Conservation (phyloP, 495 filamentous ascomycete species). For the Aspergillus baeticus region DNA sequence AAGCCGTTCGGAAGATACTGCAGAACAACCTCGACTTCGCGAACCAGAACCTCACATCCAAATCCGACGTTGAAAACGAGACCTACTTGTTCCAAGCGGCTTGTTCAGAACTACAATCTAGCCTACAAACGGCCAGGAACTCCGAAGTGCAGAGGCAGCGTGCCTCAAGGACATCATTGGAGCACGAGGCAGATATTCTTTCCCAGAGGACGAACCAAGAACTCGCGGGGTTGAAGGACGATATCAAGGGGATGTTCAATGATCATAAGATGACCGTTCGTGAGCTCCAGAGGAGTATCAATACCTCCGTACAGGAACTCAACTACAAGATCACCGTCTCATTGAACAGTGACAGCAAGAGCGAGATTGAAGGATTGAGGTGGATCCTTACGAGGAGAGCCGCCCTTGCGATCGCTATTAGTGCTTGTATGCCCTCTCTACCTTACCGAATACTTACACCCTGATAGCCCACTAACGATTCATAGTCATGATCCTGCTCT, state of each 20-base stretch:
- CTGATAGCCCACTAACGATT: constrained; percentile 19
- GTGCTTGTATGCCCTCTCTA: constrained; percentile 32
- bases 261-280: constrained; percentile 91
- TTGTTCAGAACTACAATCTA: constrained; percentile 85
- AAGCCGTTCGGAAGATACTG: constrained; percentile 74
- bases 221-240: constrained; percentile 75
- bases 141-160: constrained; percentile 65
- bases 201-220: constrained; percentile 81
- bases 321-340: constrained; percentile 91
- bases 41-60: constrained; percentile 69
- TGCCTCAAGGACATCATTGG: constrained; percentile 76
- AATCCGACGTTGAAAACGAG: constrained; percentile 82
- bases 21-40: constrained; percentile 78
- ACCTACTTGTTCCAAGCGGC: constrained; percentile 92
- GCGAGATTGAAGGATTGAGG: constrained; percentile 84
- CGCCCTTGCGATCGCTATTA: constrained; percentile 68
- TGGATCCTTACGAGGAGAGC: constrained; percentile 89
- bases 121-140: constrained; percentile 57
- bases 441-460: not conserved
- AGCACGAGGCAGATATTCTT: constrained; percentile 92
- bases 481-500: constrained; percentile 47
- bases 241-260: constrained; percentile 92
- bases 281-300: constrained; percentile 78
- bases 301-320: constrained; percentile 82
- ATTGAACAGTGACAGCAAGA: constrained; percentile 81